These are phyloP conservation scores for Gamarada debralockiae DNA, from an alignment of 495 filamentous ascomycete genomes.

Conservation along the genomic window DNA sequence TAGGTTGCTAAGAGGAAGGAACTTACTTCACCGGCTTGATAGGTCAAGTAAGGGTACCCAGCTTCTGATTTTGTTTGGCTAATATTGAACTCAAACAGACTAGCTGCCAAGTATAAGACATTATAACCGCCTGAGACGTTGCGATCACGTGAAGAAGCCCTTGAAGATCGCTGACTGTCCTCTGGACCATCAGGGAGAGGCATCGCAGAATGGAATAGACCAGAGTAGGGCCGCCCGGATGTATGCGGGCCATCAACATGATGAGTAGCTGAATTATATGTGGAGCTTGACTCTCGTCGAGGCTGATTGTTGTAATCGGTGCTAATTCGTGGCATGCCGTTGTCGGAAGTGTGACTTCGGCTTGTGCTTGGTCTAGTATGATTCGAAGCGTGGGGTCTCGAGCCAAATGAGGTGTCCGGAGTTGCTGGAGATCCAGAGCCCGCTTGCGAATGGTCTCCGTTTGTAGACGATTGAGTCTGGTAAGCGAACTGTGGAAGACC, in stretches of 20 bases:
- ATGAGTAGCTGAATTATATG: conserved; percentile 12
- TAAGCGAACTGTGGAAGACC: conserved; percentile 48
- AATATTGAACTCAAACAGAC: conserved; percentile 94
- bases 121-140: conserved; percentile 39
- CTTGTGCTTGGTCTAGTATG: conserved; percentile 44
- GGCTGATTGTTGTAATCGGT: conserved; percentile 46
- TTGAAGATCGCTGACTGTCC: conserved; percentile 37
- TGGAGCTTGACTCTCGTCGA: conserved; percentile 30
- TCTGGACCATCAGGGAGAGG: conserved; percentile 66
- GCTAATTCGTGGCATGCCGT: conserved; percentile 16
- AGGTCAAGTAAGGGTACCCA: conserved; percentile 93
- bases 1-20: neutral
- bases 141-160: conserved; percentile 47
- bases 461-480: conserved; percentile 41
- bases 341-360: conserved; percentile 42
- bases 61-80: conserved; percentile 87
- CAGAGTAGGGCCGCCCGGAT: conserved; percentile 47
- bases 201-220: conserved; percentile 81
- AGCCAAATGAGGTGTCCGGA: conserved; percentile 32
- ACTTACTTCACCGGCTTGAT: conserved; percentile 81
- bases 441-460: conserved; percentile 5
- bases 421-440: conserved; percentile 40
- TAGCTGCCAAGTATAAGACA: conserved; percentile 83
- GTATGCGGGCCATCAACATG: conserved; percentile 23
- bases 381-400: conserved; percentile 27